Conservation (phyloP, 768 basidiomycete genomes). For the Goffeauzyma gilvescens region DNA sequence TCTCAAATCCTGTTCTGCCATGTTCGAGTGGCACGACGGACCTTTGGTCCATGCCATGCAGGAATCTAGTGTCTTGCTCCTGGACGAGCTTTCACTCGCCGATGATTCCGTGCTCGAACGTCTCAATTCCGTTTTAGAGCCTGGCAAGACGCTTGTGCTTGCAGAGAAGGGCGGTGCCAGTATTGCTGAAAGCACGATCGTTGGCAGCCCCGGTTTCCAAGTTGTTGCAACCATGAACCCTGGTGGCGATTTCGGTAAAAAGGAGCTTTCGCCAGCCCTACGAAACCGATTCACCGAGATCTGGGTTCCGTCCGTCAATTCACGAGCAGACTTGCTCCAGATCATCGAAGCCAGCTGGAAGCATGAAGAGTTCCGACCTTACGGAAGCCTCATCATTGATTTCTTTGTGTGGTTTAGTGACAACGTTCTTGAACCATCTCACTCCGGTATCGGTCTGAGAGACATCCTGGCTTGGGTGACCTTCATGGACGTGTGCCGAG, state of each 20-base stretch:
- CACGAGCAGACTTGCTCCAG: constrained; percentile 50
- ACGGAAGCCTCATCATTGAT: constrained; percentile 48
- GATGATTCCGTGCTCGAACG: constrained; percentile 96
- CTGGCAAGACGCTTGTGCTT: constrained; percentile 65
- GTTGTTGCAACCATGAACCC: constrained; percentile 98
- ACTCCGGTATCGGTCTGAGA: constrained; percentile 52
- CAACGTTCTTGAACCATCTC: constrained; percentile 40
- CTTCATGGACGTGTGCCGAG: constrained; percentile 54
- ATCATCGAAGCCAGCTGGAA: constrained; percentile 60
- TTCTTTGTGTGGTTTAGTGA: constrained; percentile 64
- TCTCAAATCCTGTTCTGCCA: too few species aligned
- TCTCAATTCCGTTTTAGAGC: constrained; percentile 90
- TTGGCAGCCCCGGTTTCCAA: constrained; percentile 54
- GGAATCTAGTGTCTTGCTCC: constrained; percentile 60
- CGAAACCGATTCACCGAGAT: constrained; percentile 98
- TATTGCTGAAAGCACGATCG: constrained; percentile 47
- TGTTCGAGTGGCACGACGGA: constrained; percentile 95
- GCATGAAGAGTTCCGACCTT: constrained; percentile 38
- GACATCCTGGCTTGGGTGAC: constrained; percentile 83
- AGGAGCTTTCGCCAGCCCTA: constrained; percentile 87
- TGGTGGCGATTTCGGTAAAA: constrained; percentile 97
- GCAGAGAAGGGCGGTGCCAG: constrained; percentile 76
- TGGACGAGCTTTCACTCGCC: constrained; percentile 92
- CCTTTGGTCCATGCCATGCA: constrained; percentile 88
- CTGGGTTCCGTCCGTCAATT: constrained; percentile 78